These are phyloP conservation scores for Pythium phragmitis DNA, from an alignment of 352 stramenopile genomes.

Conservation along the genomic window DNA sequence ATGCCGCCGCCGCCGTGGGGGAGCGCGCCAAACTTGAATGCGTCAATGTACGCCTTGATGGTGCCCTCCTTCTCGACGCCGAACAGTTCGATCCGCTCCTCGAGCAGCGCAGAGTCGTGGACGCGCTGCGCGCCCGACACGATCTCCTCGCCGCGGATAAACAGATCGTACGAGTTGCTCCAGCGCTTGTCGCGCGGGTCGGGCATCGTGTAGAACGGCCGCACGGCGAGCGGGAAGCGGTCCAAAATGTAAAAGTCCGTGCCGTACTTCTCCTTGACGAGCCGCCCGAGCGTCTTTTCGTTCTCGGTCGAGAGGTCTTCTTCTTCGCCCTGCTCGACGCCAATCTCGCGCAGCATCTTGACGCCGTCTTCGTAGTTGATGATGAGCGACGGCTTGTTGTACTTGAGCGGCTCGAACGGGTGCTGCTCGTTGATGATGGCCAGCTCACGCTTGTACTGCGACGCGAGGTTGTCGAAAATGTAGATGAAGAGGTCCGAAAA, in stretches of 20 bases:
- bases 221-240: slow-evolving; percentile 98
- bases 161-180: slow-evolving; percentile 99
- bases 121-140: slow-evolving; percentile 99
- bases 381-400: slow-evolving; percentile 92
- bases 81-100: slow-evolving; percentile 87
- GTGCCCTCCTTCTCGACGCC: slow-evolving; percentile 84
- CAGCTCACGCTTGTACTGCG: slow-evolving; percentile 93
- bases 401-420: slow-evolving; percentile 97
- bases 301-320: slow-evolving; percentile 93
- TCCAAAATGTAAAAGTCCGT: slow-evolving; percentile 99
- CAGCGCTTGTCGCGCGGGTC: slow-evolving; percentile 92
- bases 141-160: slow-evolving; percentile 99
- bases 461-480: slow-evolving; percentile 98
- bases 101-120: slow-evolving; percentile 95
- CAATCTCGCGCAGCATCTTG: slow-evolving; percentile 88
- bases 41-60: slow-evolving; percentile 96
- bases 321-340: slow-evolving; percentile 68
- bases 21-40: slow-evolving; percentile 98
- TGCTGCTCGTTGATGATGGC: slow-evolving; percentile 96
- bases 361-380: slow-evolving; percentile 95
- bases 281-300: slow-evolving; percentile 95
- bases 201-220: slow-evolving; percentile 99
- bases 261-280: slow-evolving; percentile 97
- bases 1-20: slow-evolving; percentile 98
- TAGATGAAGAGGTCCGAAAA: slow-evolving; percentile 99